A percentile compares a stretch with the other conserved stretches of the same genome.
These are phyloP conservation scores for Gracilaria vermiculophylla DNA, from an alignment of 23 red algal species.

Conservation along the genomic window DNA sequence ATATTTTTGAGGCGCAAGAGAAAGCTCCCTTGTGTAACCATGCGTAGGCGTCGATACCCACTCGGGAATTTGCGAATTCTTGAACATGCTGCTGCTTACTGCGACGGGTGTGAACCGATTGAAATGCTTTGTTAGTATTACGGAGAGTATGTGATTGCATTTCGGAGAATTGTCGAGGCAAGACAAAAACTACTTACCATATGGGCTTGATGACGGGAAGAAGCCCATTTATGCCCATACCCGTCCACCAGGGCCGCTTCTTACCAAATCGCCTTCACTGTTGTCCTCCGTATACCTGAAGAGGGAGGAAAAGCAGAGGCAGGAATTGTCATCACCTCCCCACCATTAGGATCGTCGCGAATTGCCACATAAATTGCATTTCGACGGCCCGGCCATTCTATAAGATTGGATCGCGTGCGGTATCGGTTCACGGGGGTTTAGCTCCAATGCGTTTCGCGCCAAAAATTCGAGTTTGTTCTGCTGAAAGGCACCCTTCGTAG, in stretches of 20 bases:
- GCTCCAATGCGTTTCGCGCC: conserved; percentile 5
- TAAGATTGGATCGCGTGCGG: background rate
- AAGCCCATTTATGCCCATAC: conserved; percentile 88
- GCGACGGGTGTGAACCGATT: background rate
- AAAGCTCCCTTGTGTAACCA: conserved; percentile 90
- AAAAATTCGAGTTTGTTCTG: no score
- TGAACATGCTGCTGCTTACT: conserved; percentile 70
- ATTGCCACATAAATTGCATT: no score
- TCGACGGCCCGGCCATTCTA: no score
- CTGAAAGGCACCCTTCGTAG: no score
- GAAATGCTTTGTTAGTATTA: background rate
- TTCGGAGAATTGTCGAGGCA: background rate
- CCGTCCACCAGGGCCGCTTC: background rate
- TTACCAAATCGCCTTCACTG: background rate
- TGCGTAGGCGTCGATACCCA: conserved; percentile 83
- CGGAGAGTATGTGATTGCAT: background rate
- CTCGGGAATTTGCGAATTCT: conserved; percentile 64
- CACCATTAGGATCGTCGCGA: no score
- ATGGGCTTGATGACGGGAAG: conserved; percentile 85
- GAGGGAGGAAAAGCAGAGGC: background rate
- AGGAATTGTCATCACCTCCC: background rate
- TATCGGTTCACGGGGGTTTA: background rate
- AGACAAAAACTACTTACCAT: conserved; percentile 19
- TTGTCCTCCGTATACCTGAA: background rate
- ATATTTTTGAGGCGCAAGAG: conserved; percentile 73